phyloP scores from a whole-genome alignment of 1,284 basidiomycete genomes.

The Cutaneotrichosporon sp. region DNA sequence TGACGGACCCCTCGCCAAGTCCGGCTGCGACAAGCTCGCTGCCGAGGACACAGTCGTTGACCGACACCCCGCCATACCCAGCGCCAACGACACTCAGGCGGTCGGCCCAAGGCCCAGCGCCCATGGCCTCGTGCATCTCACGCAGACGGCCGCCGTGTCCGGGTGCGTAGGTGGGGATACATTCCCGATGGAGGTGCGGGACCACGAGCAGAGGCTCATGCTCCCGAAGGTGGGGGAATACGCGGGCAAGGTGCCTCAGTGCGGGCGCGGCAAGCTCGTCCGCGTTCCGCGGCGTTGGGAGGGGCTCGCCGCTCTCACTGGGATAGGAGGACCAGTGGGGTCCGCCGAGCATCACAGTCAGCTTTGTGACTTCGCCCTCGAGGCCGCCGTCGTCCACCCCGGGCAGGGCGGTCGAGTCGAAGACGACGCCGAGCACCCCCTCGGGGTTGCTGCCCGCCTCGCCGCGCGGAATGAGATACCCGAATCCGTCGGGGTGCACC shows the following conservation, averaged over 20 bases:
- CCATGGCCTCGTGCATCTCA: slow-evolving; percentile 56
- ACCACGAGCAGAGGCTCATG: slow-evolving; percentile 53
- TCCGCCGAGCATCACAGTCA: slow-evolving; percentile 90
- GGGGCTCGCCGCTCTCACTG: slow-evolving; percentile 3
- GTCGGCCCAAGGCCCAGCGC: slow-evolving; percentile 54
- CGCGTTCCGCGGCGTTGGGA: slow-evolving; percentile 12
- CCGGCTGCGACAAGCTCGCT: slow-evolving; percentile 53
- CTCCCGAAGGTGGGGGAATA: slow-evolving; percentile 51
- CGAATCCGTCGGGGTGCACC: slow-evolving; percentile 76
- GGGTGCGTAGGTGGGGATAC: slow-evolving; percentile 76
- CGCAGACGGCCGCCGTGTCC: slow-evolving; percentile 69
- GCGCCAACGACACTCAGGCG: slow-evolving; percentile 73
- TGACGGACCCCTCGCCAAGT: slow-evolving; percentile 22
- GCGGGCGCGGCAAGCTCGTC: slow-evolving; percentile 39
- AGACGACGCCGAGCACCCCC: slow-evolving; percentile 71
- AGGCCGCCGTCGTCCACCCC: slow-evolving; percentile 53
- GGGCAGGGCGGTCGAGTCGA: slow-evolving; percentile 70
- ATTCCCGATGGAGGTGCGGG: slow-evolving; percentile 59
- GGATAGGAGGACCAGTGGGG: slow-evolving; percentile 57
- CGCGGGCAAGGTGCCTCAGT: slow-evolving; percentile 51
- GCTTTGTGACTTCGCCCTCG: slow-evolving; percentile 53
- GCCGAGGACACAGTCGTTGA: slow-evolving; percentile 79
- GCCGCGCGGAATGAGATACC: slow-evolving; percentile 82
- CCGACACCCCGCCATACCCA: slow-evolving; percentile 80
- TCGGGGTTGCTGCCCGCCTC: slow-evolving; percentile 29